phyloP scores from a whole-genome alignment of 208 protist species.

The Tetramitus jugosus region DNA sequence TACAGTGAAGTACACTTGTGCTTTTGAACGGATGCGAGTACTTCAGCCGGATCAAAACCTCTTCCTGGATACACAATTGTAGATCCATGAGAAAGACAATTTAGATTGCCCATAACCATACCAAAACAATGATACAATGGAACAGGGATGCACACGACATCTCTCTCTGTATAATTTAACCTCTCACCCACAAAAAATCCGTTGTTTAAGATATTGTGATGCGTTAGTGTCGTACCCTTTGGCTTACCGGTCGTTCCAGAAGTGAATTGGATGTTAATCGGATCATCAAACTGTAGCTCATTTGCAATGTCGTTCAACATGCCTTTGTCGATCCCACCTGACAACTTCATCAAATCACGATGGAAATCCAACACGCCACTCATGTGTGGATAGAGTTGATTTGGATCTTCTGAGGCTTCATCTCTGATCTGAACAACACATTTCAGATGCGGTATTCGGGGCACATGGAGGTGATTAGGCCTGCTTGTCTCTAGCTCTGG shows the following conservation, averaged over 20 bases:
- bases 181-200: conserved; percentile 44
- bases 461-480: not conserved
- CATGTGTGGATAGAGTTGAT: not conserved
- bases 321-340: not conserved
- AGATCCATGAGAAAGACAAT: conserved; percentile 37
- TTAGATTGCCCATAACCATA: conserved; percentile 46
- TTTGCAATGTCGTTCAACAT: conserved; percentile 18
- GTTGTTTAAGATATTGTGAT: conserved; percentile 47
- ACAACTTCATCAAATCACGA: too few species aligned
- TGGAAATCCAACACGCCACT: not conserved
- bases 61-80: conserved; percentile 45
- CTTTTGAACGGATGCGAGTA: conserved; percentile 35
- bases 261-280: conserved; percentile 61
- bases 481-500: not conserved
- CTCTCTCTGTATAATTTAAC: conserved; percentile 34
- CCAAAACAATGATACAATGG: conserved; percentile 64
- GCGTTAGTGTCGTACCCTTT: conserved; percentile 44
- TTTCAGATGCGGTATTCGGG: not conserved
- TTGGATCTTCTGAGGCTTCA: not conserved
- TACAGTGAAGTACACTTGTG: conserved; percentile 28
- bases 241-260: conserved; percentile 51
- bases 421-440: not conserved
- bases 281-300: conserved; percentile 30
- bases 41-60: conserved; percentile 39
- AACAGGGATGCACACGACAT: conserved; percentile 48